phyloP scores from a whole-genome alignment of 2,329 filamentous ascomycete species.

The Hawksworthiomyces lignivorus region DNA sequence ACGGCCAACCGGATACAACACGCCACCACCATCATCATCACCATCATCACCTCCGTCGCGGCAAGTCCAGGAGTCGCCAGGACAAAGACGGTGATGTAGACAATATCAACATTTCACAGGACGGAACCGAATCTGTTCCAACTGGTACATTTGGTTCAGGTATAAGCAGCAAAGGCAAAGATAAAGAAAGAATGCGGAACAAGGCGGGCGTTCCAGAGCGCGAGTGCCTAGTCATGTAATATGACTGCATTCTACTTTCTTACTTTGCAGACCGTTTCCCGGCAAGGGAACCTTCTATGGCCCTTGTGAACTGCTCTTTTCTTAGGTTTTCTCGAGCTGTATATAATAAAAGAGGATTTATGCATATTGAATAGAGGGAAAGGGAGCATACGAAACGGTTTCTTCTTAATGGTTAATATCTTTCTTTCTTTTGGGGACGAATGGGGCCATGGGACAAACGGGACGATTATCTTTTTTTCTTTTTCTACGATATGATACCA shows the following conservation, averaged over 20 bases:
- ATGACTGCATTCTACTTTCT: neutral
- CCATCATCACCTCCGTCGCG: constrained; percentile 11
- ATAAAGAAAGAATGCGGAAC: constrained; percentile 14
- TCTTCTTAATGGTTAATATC: neutral
- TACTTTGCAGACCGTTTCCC: too few species aligned
- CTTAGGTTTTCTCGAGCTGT: neutral
- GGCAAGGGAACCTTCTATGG: too few species aligned
- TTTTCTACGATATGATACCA: constrained; percentile 1
- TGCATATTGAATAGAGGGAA: neutral
- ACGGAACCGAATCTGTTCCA: too few species aligned
- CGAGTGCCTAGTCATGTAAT: constrained; percentile 25
- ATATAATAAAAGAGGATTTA: neutral
- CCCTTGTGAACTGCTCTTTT: neutral
- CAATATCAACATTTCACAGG: too few species aligned
- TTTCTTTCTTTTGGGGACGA: neutral
- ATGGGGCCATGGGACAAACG: too few species aligned
- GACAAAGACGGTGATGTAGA: constrained; percentile 8
- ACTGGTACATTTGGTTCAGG: too few species aligned
- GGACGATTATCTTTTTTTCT: neutral
- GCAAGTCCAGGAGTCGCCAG: constrained; percentile 11
- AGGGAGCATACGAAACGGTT: constrained; percentile 1
- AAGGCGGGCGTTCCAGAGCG: constrained; percentile 21
- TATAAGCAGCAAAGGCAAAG: constrained; percentile 20
- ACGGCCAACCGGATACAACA: constrained; percentile 1
- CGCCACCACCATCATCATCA: constrained; percentile 17